These are phyloP conservation scores for Aspergillus brasiliensis DNA, from an alignment of 2,329 filamentous ascomycete genomes.

Conservation along the genomic window DNA sequence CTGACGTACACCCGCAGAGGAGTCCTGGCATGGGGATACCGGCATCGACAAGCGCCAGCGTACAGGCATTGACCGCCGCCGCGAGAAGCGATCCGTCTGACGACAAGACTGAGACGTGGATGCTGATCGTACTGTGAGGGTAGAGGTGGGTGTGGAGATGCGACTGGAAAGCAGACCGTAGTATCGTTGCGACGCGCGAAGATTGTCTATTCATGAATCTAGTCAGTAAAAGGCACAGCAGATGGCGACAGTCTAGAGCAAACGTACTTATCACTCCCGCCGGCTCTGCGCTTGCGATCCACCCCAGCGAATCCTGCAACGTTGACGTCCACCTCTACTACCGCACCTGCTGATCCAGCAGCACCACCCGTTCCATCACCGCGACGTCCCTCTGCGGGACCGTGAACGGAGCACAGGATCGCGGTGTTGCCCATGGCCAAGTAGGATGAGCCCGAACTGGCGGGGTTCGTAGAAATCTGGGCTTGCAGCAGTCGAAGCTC, in stretches of 20 bases:
- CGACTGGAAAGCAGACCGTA: constrained; percentile 74
- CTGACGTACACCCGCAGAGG: constrained; percentile 83
- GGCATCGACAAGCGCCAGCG: constrained; percentile 88
- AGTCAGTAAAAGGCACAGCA: neutral
- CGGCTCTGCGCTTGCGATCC: constrained; percentile 73
- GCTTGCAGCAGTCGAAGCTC: constrained; percentile 87
- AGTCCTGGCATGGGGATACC: constrained; percentile 96
- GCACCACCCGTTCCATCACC: constrained; percentile 50
- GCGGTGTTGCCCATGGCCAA: constrained; percentile 98
- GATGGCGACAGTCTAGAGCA: neutral
- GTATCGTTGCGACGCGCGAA: constrained; percentile 62
- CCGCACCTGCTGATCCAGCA: constrained; percentile 57
- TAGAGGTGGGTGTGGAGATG: constrained; percentile 85
- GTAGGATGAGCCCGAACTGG: constrained; percentile 89
- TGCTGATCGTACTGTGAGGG: constrained; percentile 79
- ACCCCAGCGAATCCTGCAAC: constrained; percentile 86
- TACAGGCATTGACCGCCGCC: constrained; percentile 86
- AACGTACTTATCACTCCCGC: constrained; percentile 73
- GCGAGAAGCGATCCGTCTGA: constrained; percentile 90
- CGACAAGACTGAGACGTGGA: constrained; percentile 83
- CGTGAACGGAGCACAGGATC: constrained; percentile 88
- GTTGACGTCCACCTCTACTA: constrained; percentile 78
- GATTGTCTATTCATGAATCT: constrained; percentile 61
- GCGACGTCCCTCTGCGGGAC: constrained; percentile 71
- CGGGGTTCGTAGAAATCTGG: constrained; percentile 87